Evolutionary conservation across 2,329 filamentous ascomycete genomes (phyloP).

Genomic region (Fusarium nygamai): DNA sequence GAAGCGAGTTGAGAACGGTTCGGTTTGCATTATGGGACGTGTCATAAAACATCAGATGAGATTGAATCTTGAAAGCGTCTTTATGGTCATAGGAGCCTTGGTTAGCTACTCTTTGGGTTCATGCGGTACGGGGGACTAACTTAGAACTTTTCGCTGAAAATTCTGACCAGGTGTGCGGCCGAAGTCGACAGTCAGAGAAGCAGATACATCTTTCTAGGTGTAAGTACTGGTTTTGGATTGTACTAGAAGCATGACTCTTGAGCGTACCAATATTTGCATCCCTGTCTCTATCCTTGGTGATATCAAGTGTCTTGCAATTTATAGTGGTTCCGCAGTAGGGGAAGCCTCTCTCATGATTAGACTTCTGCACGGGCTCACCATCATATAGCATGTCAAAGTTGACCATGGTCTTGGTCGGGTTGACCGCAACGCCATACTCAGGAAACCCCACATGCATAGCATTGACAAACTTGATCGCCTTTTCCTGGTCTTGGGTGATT

Average conservation of each 20-base stretch:
- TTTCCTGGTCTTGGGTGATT: slow-evolving; percentile 74
- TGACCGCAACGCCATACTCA: slow-evolving; percentile 83
- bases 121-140: slow-evolving; percentile 51
- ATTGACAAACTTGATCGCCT: slow-evolving; percentile 78
- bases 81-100: not conserved
- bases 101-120: not conserved
- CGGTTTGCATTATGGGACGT: slow-evolving; percentile 76
- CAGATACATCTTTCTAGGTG: slow-evolving; percentile 57
- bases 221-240: not conserved
- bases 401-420: slow-evolving; percentile 79
- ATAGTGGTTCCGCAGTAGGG: slow-evolving; percentile 90
- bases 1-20: slow-evolving; percentile 79
- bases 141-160: slow-evolving; percentile 83
- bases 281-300: slow-evolving; percentile 73
- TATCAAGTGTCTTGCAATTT: slow-evolving; percentile 76
- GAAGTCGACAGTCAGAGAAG: slow-evolving; percentile 83
- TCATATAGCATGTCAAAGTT: slow-evolving; percentile 79
- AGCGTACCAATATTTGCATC: slow-evolving; percentile 60
- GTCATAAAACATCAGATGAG: slow-evolving; percentile 86
- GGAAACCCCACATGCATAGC: slow-evolving; percentile 83
- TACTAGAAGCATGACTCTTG: not conserved
- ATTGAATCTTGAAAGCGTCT: slow-evolving; percentile 83
- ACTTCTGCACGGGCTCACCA: slow-evolving; percentile 60
- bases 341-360: slow-evolving; percentile 63
- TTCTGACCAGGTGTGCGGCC: slow-evolving; percentile 76